phyloP scores from a whole-genome alignment of 164 flowering plant genomes.

The Buxus sempervirens region DNA sequence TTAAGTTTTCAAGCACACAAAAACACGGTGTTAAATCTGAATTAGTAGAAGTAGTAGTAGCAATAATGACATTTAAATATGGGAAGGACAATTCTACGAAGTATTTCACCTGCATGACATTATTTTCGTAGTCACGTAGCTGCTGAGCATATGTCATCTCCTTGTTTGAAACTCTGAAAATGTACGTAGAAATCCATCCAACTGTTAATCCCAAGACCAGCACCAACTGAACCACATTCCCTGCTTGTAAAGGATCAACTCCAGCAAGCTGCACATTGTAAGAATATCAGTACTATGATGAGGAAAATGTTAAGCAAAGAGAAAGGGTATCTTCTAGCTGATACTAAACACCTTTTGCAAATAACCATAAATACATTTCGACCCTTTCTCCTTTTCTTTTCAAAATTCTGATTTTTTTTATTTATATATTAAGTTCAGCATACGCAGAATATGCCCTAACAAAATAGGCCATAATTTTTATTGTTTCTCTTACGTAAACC shows the following conservation, averaged over 20 bases:
- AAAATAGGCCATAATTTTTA: background rate
- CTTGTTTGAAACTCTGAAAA: constrained; percentile 89
- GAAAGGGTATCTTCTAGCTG: no score
- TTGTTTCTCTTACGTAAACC: no score
- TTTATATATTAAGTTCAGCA: background rate
- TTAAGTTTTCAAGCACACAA: no score
- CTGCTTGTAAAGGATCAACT: constrained; percentile 87
- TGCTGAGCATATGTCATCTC: constrained; percentile 97
- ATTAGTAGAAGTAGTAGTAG: no score
- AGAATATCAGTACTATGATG: no score
- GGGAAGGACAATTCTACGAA: no score
- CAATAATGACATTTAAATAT: no score
- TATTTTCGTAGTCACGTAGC: constrained; percentile 78
- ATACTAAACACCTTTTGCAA: background rate
- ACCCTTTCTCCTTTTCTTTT: background rate
- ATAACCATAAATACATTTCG: background rate
- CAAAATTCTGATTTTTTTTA: background rate
- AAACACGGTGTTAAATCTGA: no score
- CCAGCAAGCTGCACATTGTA: constrained; percentile 61
- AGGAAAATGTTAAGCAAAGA: no score
- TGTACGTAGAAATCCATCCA: constrained; percentile 92
- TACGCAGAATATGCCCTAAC: background rate
- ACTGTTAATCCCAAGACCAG: constrained; percentile 81
- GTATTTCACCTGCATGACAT: constrained; percentile 81
- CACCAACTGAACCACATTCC: constrained; percentile 90